Evolutionary conservation across 306 rosid genomes (phyloP).

Genomic region (Vigna hirtella): DNA sequence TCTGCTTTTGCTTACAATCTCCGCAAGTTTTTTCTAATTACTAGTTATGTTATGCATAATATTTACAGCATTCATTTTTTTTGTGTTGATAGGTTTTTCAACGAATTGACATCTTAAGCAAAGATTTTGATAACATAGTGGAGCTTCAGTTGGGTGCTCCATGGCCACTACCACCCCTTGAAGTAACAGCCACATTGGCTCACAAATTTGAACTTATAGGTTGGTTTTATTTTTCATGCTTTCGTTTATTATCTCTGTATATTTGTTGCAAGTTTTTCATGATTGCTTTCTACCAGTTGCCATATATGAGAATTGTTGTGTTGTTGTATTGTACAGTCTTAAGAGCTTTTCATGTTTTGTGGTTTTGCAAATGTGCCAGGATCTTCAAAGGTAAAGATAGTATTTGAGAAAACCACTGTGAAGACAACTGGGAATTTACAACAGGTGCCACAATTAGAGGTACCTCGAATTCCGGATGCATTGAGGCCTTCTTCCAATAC

Average conservation of each 20-base stretch:
- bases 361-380: slow-evolving; percentile 52
- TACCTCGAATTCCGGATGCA: slow-evolving; percentile 83
- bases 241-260: not conserved
- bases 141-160: slow-evolving; percentile 90
- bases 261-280: slow-evolving; percentile 1
- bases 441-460: slow-evolving; percentile 84
- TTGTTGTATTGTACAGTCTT: not conserved
- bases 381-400: slow-evolving; percentile 72
- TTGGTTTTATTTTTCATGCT: slow-evolving; percentile 45
- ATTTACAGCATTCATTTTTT: not conserved
- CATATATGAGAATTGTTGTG: slow-evolving; percentile 14
- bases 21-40: too few relatives aligned
- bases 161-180: slow-evolving; percentile 83
- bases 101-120: slow-evolving; percentile 81
- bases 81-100: slow-evolving; percentile 77
- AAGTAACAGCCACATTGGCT: slow-evolving; percentile 88
- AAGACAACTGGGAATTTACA: slow-evolving; percentile 80
- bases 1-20: too few relatives aligned
- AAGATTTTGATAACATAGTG: slow-evolving; percentile 89
- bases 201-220: slow-evolving; percentile 94
- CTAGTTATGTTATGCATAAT: not conserved
- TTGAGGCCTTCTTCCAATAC: slow-evolving; percentile 75
- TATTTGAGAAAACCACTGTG: slow-evolving; percentile 82
- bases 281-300: slow-evolving; percentile 5
- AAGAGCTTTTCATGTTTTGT: not conserved